Conservation (phyloP, 2,329 filamentous ascomycete genomes). For the Sphaerulina vaccinii region DNA sequence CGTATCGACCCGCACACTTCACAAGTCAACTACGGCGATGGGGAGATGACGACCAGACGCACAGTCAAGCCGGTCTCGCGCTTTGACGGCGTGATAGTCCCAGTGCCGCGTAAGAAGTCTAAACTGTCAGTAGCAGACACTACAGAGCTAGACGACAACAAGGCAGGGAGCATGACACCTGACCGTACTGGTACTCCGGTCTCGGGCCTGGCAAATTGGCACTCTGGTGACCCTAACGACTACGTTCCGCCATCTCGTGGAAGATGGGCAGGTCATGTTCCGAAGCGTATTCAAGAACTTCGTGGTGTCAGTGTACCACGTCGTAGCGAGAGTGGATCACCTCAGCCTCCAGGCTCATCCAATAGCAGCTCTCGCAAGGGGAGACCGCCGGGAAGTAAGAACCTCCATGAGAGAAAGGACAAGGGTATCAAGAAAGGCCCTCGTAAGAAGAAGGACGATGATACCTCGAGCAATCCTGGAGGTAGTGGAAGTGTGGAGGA, state of each 20-base stretch:
- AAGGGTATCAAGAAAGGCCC: constrained; percentile 52
- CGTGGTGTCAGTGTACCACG: constrained; percentile 41
- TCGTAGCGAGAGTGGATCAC: constrained; percentile 23
- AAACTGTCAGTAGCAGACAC: constrained; percentile 18
- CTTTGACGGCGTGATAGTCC: constrained; percentile 32
- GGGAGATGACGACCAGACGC: constrained; percentile 27
- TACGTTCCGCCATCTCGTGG: constrained; percentile 29
- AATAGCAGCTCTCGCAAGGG: constrained; percentile 34
- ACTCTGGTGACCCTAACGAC: constrained; percentile 19
- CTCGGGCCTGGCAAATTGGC: no score
- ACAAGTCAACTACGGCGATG: constrained; percentile 34
- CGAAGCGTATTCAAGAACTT: constrained; percentile 48
- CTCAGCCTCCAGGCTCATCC: constrained; percentile 10
- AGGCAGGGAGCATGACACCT: constrained; percentile 27
- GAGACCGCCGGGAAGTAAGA: constrained; percentile 48
- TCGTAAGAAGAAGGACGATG: constrained; percentile 30
- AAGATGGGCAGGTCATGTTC: constrained; percentile 37
- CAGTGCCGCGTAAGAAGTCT: constrained; percentile 29
- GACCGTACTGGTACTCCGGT: constrained; percentile 24
- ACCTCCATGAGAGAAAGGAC: constrained; percentile 46
- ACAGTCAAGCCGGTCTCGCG: constrained; percentile 32
- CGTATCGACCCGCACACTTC: constrained; percentile 26
- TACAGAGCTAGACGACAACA: constrained; percentile 13
- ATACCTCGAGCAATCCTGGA: background rate
- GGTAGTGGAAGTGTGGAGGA: background rate